Base-by-base conservation (phyloP, 2,329 filamentous ascomycete species). In the Mycosphaerella arachidis region DNA sequence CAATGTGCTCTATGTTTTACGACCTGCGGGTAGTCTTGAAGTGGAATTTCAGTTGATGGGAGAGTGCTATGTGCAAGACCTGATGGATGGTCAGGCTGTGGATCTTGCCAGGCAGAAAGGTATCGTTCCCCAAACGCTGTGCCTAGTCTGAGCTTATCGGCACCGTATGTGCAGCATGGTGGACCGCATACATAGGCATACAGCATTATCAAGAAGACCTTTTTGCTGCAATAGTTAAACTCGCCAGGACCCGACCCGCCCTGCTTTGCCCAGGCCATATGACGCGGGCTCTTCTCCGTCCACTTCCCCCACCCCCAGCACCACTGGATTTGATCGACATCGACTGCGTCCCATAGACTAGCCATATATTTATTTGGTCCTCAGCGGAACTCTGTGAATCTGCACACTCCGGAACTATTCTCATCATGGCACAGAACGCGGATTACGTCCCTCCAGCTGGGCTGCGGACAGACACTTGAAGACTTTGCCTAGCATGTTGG, bases 391-490 rank as follows among this genome's bases (percentile, higher is more conserved):
- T n/a, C n/a, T n/a, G n/a, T n/a, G n/a, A n/a, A n/a, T n/a, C n/a
- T n/a, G n/a, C n/a, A n/a, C n/a, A n/a, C n/a, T n/a, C n/a, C 31
- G 31, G 6, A 33, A 10, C 10, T 6, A 18, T n/a, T n/a, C 3
- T n/a, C 12, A 43, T 16, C 3, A 61, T 58, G 59, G 29, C 45
- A 18, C 55, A 43, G 20, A 50, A 46, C 45, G 53, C 61, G 13
- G 55, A 46, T 18, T 63, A 63, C 18, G 48, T 55, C 3, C 61
- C 61, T 20, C 57, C 57, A 16, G 5, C 43, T 18, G 61, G 55
- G 29, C 29, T 63, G 16, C 55, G 57, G 20, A 60, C 58, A n/a
- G 16, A 51, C 55, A 12, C 54, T 63, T 6, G 61, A 63, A 13
- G 57, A 60, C 57, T 63, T 63, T 46, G 46, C 24, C 29, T 50